Percentiles rank a stretch among this genome's conserved stretches.
Conservation (phyloP, 73 alveolate genomes). For the Tetrahymena borealis region DNA sequence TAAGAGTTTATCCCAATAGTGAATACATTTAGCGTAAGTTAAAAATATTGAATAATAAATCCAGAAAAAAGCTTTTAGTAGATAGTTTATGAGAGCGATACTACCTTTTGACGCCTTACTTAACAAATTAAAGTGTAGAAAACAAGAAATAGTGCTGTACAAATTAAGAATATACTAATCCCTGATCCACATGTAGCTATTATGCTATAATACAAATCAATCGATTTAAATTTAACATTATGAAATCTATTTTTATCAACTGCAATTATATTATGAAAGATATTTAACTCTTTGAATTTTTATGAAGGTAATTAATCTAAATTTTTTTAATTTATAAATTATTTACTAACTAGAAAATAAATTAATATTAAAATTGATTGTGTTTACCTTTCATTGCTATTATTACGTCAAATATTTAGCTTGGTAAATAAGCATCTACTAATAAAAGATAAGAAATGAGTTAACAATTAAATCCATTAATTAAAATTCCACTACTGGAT, state of each 20-base stretch:
- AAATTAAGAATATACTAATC: not conserved
- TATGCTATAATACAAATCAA: not conserved
- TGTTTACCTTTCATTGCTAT: not conserved
- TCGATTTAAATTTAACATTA: not conserved
- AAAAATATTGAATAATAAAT: not conserved
- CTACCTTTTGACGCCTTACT: not conserved
- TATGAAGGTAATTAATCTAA: not conserved
- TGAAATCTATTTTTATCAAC: not conserved
- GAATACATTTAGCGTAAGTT: not conserved
- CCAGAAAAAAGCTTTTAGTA: not conserved
- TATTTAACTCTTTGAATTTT: not conserved
- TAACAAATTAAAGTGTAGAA: not conserved
- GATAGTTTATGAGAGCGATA: not conserved
- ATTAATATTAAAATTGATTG: not conserved
- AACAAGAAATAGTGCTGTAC: not conserved
- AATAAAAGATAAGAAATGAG: not conserved
- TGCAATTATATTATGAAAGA: not conserved
- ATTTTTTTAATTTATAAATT: not conserved
- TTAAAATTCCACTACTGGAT: not conserved
- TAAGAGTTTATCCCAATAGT: not conserved
- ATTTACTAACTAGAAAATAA: not conserved
- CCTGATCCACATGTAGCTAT: not conserved
- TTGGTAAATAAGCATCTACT: not conserved
- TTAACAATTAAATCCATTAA: not conserved
- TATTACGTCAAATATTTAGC: not conserved